Conservation (phyloP, 768 basidiomycete genomes). For the Psilocybe sp. region DNA sequence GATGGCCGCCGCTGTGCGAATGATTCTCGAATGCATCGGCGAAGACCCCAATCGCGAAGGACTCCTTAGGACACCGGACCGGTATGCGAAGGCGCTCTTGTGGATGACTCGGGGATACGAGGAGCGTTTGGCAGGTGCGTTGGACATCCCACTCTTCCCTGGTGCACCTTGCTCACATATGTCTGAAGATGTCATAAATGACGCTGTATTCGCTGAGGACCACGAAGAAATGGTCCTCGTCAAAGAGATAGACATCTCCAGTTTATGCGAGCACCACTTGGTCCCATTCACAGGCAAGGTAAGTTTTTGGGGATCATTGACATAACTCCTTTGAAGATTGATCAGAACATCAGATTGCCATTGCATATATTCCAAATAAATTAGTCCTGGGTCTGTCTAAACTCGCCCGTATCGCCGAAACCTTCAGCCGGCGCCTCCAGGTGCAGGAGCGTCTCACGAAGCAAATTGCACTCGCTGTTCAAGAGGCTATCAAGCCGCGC, state of each 20-base stretch:
- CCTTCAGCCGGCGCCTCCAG: conserved; percentile 91
- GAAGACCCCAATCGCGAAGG: conserved; percentile 98
- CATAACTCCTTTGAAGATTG: conserved; percentile 14
- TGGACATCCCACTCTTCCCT: conserved; percentile 14
- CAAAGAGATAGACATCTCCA: conserved; percentile 94
- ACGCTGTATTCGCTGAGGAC: conserved; percentile 97
- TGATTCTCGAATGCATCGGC: conserved; percentile 94
- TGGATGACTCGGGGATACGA: conserved; percentile 99
- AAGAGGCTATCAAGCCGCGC: conserved; percentile 95
- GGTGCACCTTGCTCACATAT: conserved; percentile 11
- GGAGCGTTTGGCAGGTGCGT: conserved; percentile 81
- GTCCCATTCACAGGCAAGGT: conserved; percentile 98
- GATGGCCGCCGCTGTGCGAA: conserved; percentile 82
- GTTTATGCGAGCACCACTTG: conserved; percentile 97
- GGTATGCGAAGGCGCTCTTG: conserved; percentile 95
- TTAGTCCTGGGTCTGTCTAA: conserved; percentile 95
- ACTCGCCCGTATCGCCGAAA: conserved; percentile 95
- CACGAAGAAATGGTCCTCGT: conserved; percentile 99
- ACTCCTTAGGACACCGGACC: conserved; percentile 84
- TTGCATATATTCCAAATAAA: conserved; percentile 95
- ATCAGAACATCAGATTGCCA: conserved; percentile 68
- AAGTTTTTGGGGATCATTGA: conserved; percentile 22
- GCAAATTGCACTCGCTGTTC: conserved; percentile 96
- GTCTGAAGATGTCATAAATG: conserved; percentile 89
- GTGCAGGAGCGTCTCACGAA: conserved; percentile 97